phyloP scores from a whole-genome alignment of 257 asterid species.

The Ehretia macrophylla region DNA sequence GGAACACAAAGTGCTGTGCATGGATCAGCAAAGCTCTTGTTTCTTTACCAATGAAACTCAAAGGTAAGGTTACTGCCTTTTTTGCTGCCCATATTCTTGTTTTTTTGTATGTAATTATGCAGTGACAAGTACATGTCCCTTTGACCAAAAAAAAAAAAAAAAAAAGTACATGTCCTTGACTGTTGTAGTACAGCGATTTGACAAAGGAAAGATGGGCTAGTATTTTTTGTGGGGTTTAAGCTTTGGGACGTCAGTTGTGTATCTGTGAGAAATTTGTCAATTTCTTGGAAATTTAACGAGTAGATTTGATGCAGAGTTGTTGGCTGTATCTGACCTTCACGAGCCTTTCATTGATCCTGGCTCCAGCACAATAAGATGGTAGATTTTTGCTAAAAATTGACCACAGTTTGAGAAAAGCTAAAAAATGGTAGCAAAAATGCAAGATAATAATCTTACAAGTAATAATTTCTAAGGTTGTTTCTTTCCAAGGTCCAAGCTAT shows the following conservation, averaged over 20 bases:
- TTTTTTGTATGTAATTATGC: no score
- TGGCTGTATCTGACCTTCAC: background rate
- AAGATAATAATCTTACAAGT: background rate
- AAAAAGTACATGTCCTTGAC: background rate
- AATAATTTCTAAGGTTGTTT: background rate
- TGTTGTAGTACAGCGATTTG: no score
- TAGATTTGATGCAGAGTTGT: slow-evolving; percentile 1
- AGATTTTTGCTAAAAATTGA: background rate
- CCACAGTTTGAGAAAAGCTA: background rate
- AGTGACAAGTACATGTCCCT: no score
- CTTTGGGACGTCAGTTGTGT: background rate
- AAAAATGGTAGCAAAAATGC: background rate
- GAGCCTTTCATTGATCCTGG: background rate
- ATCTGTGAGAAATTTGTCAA: background rate
- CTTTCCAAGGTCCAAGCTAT: no score
- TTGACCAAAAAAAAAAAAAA: no score
- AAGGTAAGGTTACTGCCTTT: background rate
- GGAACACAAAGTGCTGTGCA: background rate
- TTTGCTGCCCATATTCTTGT: background rate
- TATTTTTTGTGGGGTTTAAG: background rate
- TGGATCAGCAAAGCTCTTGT: background rate
- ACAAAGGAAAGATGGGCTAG: no score
- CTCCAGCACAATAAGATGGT: background rate
- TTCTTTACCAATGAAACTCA: background rate
- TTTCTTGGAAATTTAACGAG: background rate